Base-by-base conservation (phyloP, 2,329 filamentous ascomycete species). In the Ramularia collo-cygni region DNA sequence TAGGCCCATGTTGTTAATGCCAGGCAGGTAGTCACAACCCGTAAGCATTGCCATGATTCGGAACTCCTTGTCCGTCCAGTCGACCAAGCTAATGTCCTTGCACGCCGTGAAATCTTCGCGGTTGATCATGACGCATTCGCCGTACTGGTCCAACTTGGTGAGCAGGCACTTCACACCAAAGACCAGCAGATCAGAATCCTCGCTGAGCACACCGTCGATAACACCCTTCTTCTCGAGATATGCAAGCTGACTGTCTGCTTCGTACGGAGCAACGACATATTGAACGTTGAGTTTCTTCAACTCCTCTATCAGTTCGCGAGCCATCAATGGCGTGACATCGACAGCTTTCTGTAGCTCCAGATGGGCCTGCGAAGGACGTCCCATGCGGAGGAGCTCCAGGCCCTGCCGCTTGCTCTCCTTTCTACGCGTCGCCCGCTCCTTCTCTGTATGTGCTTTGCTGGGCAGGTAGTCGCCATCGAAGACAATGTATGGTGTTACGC, bases 291-390 rank as follows among this genome's bases (percentile, higher is more conserved):
- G 69, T 55, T 78, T 77, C 66, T 93, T 95, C 55, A 96, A 72
- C 61, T 94, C 86, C 52, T 95, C 88, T 43, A 98, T 98, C 38
- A 96, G 68, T 51, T 85, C 75, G 5, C 85, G 79, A 6, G 92
- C 92, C 93, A 98, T 98, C 55, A 92, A 81, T 2, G 93, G 90
- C 2, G 92, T 96, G 27, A 98, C 81, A 62, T 98, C 92, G 44
- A 96, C 83, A 32, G 89, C 85, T 62, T 96, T 98, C 59, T 96
- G 90, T 41, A 96, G 76, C 63, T 96, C 88, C 32, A 81, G 71
- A 42, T 89, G 79, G 8, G 92, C 92, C 57, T 90, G 83, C 0
- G 82, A 74, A 2, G 76, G 72, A 59, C 90, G 89, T 18, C 92
- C 90, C 24, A 88, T 82, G 45, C 81, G 81, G 41, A 95, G 70